Base-by-base conservation (phyloP, 2,329 filamentous ascomycete species). In the Xylaria sp. region DNA sequence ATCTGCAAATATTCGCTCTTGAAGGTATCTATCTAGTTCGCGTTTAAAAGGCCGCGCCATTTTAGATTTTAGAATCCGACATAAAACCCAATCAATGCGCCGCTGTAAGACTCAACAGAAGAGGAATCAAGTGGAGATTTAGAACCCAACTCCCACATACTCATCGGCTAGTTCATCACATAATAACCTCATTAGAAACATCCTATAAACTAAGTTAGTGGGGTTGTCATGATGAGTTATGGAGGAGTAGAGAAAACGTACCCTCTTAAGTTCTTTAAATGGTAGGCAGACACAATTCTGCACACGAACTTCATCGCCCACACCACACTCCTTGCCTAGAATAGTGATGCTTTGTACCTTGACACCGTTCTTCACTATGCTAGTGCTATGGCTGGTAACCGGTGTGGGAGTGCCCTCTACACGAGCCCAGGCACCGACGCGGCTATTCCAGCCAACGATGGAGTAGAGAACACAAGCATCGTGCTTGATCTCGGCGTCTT, bases 281-380 rank as follows among this genome's bases (percentile, higher is more conserved):
- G 96, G 96, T 84, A 99, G 82, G 83, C 96, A 98, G 68, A 99
- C 90, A 80, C 96, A 99, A 84, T 99, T 98, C 84, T 98, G 95
- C 75, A 99, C 94, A 70, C 94, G 89, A 12, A 98, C 91, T 82
- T 98, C 96, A 76, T 99, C 96, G 4, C 91, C 94, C 34, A 98
- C 96, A 64, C 86, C 89, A 77, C 95, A 98, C 81, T 99, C 96
- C 86, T 98, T 97, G 78, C 95, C 95, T 70, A 99, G 82, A 73
- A 98, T 99, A 55, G 95, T 98, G 78, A 98, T 96, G 81, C 93
- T 97, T 86, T 98, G 96, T 60, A 99, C 96, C 86, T 98, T 98
- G 81, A 98, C 90, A 60, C 96, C 96, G 77, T 97, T 97, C 89
- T 97, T 98, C 81, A 98, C 87, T 76, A 98, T 94, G 82, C 92